Percentiles rank a stretch among this genome's conserved stretches.
phyloP scores from a whole-genome alignment of 1,284 basidiomycete species.

The Athelia psychrophila region DNA sequence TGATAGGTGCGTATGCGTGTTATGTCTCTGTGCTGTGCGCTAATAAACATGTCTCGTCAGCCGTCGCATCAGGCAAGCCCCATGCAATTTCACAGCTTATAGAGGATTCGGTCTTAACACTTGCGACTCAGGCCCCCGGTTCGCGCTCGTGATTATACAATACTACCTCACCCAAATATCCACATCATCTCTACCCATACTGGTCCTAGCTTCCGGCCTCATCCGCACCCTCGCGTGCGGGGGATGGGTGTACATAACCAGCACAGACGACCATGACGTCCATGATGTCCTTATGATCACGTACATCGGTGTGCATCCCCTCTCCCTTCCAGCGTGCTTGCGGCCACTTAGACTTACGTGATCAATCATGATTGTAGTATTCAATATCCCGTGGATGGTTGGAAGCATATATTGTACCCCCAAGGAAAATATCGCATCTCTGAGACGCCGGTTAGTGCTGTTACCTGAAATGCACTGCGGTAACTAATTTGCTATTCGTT shows the following conservation, averaged over 20 bases:
- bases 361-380: conserved; percentile 34
- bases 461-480: neutral
- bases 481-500: conserved; percentile 1
- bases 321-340: no score
- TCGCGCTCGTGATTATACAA: conserved; percentile 73
- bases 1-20: conserved; percentile 43
- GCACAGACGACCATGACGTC: conserved; percentile 73
- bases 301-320: conserved; percentile 54
- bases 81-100: conserved; percentile 11
- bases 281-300: conserved; percentile 91
- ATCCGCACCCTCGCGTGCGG: conserved; percentile 83
- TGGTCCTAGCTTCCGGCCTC: conserved; percentile 66
- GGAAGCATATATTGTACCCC: conserved; percentile 62
- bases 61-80: conserved; percentile 69
- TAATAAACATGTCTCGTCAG: no score
- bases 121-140: conserved; percentile 62
- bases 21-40: no score
- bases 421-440: conserved; percentile 31
- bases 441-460: conserved; percentile 48
- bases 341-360: neutral
- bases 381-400: conserved; percentile 88
- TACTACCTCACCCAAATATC: conserved; percentile 57
- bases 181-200: conserved; percentile 44
- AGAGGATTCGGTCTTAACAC: conserved; percentile 1
- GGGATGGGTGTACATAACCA: conserved; percentile 93